Percentiles rank a stretch among this genome's conserved stretches.
These are phyloP conservation scores for Acanthamoeba polyphaga DNA, from an alignment of 208 protist genomes.

Conservation along the genomic window DNA sequence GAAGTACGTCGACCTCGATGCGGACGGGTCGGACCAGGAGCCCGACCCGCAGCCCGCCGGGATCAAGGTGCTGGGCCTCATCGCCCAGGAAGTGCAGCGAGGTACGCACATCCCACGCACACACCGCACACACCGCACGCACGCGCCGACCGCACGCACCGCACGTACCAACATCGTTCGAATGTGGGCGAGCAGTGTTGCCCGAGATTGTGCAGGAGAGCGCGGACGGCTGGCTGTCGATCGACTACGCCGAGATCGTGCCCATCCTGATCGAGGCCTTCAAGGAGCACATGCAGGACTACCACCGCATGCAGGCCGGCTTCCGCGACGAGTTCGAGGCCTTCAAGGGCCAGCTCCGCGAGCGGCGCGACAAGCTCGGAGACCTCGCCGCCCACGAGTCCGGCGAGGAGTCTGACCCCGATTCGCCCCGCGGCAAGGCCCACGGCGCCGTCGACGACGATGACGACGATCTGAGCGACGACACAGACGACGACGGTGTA, in stretches of 20 bases:
- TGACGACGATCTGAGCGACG: not conserved
- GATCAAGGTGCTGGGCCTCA: slow-evolving; percentile 46
- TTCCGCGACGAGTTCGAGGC: slow-evolving; percentile 40
- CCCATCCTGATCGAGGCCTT: slow-evolving; percentile 44
- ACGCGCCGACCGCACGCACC: not conserved
- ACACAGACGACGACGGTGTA: not conserved
- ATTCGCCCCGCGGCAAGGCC: not conserved
- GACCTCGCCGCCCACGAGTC: not conserved
- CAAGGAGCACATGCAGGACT: slow-evolving; percentile 66
- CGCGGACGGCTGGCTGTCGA: slow-evolving; percentile 2
- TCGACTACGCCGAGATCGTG: slow-evolving; percentile 66
- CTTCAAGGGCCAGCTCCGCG: slow-evolving; percentile 22
- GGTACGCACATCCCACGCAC: slow-evolving; percentile 14
- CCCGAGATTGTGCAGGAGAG: slow-evolving; percentile 59
- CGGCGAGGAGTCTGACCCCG: not conserved
- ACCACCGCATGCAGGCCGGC: not conserved
- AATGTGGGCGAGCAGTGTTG: not conserved
- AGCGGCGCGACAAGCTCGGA: not conserved
- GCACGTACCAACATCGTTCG: not conserved
- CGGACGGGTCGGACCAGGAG: not conserved
- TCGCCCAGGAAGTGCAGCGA: slow-evolving; percentile 69
- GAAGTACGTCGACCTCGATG: not conserved
- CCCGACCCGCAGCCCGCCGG: not conserved
- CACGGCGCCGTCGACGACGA: not conserved
- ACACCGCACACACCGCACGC: not conserved